phyloP scores from a whole-genome alignment of 805 yeast species.

The Lipomyces chichibuensis region DNA sequence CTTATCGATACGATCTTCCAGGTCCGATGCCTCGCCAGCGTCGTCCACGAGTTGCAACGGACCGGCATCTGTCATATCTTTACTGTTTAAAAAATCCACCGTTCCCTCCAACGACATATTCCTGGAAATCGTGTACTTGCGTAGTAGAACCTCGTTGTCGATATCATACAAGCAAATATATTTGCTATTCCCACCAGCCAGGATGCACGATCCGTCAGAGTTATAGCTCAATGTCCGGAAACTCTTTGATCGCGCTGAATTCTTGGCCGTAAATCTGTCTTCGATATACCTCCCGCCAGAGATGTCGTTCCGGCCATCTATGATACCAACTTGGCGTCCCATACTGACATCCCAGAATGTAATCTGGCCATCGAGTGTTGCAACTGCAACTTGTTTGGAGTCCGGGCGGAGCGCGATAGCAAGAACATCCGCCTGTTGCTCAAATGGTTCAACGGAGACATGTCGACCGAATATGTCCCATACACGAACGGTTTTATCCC shows the following conservation, averaged over 20 bases:
- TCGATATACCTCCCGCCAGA: slow-evolving; percentile 78
- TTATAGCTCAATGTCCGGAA: slow-evolving; percentile 82
- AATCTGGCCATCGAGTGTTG: slow-evolving; percentile 86
- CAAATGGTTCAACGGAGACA: slow-evolving; percentile 88
- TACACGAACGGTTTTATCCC: slow-evolving; percentile 93
- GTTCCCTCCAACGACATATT: slow-evolving; percentile 95
- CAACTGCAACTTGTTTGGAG: slow-evolving; percentile 84
- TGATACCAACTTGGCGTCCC: slow-evolving; percentile 76
- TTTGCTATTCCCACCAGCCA: slow-evolving; percentile 93
- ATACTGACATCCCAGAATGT: slow-evolving; percentile 79
- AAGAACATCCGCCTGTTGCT: slow-evolving; percentile 79
- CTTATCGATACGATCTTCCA: slow-evolving; percentile 76
- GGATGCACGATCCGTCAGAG: slow-evolving; percentile 82
- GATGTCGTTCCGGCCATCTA: slow-evolving; percentile 88
- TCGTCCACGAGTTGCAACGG: slow-evolving; percentile 78
- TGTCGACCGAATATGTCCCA: slow-evolving; percentile 92
- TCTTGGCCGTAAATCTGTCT: slow-evolving; percentile 79
- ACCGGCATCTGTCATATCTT: slow-evolving; percentile 85
- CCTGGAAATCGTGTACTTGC: slow-evolving; percentile 78
- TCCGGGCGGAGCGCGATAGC: slow-evolving; percentile 87
- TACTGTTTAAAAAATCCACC: slow-evolving; percentile 72
- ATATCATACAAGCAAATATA: slow-evolving; percentile 90
- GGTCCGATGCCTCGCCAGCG: slow-evolving; percentile 82
- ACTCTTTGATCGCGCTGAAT: slow-evolving; percentile 79
- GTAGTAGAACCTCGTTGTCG: slow-evolving; percentile 80